phyloP scores from a whole-genome alignment of 495 filamentous ascomycete species.

The Pyrenula massariospora region DNA sequence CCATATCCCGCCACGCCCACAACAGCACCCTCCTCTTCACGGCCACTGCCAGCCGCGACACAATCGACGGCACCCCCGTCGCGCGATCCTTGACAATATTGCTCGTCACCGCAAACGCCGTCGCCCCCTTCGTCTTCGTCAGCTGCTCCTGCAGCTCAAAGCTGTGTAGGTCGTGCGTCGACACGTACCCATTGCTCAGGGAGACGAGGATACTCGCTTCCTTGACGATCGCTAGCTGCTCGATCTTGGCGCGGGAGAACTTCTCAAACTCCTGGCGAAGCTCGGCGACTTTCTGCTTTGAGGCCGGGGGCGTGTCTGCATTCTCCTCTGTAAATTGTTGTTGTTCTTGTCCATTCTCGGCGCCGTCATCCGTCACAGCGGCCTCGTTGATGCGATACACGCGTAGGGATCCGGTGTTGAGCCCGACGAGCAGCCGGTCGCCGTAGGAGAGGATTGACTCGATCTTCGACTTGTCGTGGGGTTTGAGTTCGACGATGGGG shows the following conservation, averaged over 20 bases:
- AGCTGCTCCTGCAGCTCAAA: conserved; percentile 72
- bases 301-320: conserved; percentile 11
- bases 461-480: conserved; percentile 89
- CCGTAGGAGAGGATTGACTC: conserved; percentile 88
- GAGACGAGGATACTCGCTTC: conserved; percentile 85
- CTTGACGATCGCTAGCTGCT: conserved; percentile 90
- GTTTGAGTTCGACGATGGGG: conserved; percentile 90
- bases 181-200: conserved; percentile 76
- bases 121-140: conserved; percentile 75
- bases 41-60: conserved; percentile 79
- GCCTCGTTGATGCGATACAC: conserved; percentile 82
- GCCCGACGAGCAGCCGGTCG: conserved; percentile 79
- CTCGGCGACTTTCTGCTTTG: conserved; percentile 55
- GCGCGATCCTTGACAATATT: conserved; percentile 83
- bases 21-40: conserved; percentile 81
- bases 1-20: conserved; percentile 95
- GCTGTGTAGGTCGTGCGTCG: conserved; percentile 75
- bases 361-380: conserved; percentile 9
- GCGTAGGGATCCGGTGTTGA: conserved; percentile 79
- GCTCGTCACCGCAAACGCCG: conserved; percentile 81
- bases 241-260: conserved; percentile 79
- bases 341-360: conserved; percentile 1
- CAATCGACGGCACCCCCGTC: conserved; percentile 80
- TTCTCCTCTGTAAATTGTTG: conserved; percentile 16
- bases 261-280: conserved; percentile 83